Evolutionary conservation across 1,139 yeast genomes (phyloP).

Genomic region (Magnusiomyces fungicola): DNA sequence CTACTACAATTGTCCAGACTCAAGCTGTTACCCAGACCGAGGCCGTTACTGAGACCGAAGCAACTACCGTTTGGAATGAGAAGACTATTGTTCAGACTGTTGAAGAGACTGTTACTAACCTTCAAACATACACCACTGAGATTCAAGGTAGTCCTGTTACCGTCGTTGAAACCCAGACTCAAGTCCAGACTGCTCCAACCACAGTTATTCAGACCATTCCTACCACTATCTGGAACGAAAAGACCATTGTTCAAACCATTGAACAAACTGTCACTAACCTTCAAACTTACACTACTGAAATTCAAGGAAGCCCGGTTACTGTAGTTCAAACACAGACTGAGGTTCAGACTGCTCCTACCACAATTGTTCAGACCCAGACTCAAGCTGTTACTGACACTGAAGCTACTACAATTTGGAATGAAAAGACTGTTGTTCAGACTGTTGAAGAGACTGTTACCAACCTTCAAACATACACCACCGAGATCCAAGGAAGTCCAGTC

Average conservation of each 20-base stretch:
- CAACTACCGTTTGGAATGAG: neutral
- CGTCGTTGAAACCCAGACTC: neutral
- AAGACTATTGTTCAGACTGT: neutral
- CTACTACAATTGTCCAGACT: conserved; percentile 5
- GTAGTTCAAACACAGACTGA: neutral
- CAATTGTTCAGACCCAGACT: neutral
- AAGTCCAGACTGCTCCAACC: conserved; percentile 2
- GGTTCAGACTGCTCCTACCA: neutral
- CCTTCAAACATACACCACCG: conserved; percentile 1
- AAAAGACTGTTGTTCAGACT: neutral
- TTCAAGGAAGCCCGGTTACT: neutral
- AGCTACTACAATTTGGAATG: neutral
- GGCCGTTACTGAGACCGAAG: neutral
- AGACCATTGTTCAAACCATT: neutral
- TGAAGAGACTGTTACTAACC: neutral
- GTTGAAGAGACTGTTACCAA: neutral
- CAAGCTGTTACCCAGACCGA: neutral
- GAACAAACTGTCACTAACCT: neutral
- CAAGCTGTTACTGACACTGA: neutral
- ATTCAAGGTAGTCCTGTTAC: conserved; percentile 1
- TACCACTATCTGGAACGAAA: conserved; percentile 1
- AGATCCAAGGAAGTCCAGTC: neutral
- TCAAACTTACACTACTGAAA: conserved; percentile 3
- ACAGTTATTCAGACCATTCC: conserved; percentile 2
- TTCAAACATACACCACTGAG: conserved; percentile 2